Evolutionary conservation across 2,329 filamentous ascomycete genomes (phyloP).

Genomic region (Phoma sp.): DNA sequence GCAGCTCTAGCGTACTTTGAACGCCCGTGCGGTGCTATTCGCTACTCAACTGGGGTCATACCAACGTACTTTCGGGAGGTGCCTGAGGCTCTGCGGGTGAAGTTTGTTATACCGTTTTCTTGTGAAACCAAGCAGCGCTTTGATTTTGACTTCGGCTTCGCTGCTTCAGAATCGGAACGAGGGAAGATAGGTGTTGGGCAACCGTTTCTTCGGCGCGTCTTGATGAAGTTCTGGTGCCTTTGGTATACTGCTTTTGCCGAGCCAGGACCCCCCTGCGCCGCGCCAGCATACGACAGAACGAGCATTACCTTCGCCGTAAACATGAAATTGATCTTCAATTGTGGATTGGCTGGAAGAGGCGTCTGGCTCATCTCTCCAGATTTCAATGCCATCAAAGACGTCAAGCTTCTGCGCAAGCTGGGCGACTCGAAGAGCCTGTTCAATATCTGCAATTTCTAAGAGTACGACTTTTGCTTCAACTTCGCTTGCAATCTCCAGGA

Average conservation of each 20-base stretch:
- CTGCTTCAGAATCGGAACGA: neutral
- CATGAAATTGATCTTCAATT: slow-evolving; percentile 26
- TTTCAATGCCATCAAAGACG: slow-evolving; percentile 60
- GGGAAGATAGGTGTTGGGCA: neutral
- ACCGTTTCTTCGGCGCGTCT: neutral
- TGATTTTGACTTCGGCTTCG: neutral
- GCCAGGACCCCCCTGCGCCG: slow-evolving; percentile 38
- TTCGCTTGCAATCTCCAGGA: slow-evolving; percentile 64
- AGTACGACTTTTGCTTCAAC: slow-evolving; percentile 65
- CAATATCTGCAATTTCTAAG: slow-evolving; percentile 75
- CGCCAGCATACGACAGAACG: slow-evolving; percentile 55
- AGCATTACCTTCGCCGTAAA: slow-evolving; percentile 52
- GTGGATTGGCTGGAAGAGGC: neutral
- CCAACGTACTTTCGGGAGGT: neutral
- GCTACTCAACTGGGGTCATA: neutral
- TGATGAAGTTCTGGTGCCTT: neutral
- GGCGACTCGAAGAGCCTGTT: slow-evolving; percentile 72
- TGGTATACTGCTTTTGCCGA: slow-evolving; percentile 18
- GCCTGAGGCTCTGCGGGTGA: neutral
- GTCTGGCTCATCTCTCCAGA: slow-evolving; percentile 72
- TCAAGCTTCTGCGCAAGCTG: slow-evolving; percentile 47
- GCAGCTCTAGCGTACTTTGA: neutral
- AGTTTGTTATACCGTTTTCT: neutral
- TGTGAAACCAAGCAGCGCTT: neutral
- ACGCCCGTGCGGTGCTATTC: slow-evolving; percentile 1